A percentile compares a stretch with the other conserved stretches of the same genome.
phyloP scores from a whole-genome alignment of 2,329 filamentous ascomycete species.

The Botryotinia convoluta region DNA sequence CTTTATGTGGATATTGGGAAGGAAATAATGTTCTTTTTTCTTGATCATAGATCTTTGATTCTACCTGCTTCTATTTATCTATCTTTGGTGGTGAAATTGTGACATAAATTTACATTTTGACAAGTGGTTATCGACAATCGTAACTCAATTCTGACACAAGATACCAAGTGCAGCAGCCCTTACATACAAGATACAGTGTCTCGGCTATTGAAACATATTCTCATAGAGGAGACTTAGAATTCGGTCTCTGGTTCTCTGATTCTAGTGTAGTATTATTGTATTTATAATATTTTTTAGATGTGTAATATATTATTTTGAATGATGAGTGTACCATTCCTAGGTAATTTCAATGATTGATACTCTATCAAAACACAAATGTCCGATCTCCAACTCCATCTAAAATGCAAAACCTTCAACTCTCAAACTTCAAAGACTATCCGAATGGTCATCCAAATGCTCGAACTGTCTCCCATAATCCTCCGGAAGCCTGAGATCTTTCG shows the following conservation, averaged over 20 bases:
- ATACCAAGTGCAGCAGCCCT: background rate
- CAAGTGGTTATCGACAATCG: background rate
- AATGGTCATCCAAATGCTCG: background rate
- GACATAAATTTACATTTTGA: background rate
- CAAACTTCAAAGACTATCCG: background rate
- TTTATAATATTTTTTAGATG: background rate
- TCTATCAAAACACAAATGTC: background rate
- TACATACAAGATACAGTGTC: background rate
- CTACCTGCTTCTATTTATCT: background rate
- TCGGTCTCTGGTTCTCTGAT: background rate
- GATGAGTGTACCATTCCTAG: background rate
- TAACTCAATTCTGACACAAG: background rate
- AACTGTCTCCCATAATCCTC: slow-evolving; percentile 21
- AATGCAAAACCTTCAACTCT: background rate
- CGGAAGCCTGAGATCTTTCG: slow-evolving; percentile 26
- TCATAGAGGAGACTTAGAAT: background rate
- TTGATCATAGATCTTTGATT: background rate
- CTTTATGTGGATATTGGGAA: background rate
- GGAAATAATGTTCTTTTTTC: background rate
- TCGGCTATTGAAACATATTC: background rate
- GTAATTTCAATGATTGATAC: background rate
- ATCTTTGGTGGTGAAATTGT: background rate
- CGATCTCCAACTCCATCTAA: background rate
- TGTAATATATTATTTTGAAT: background rate
- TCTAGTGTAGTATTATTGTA: background rate